These are phyloP conservation scores for Aurifilum marmelostoma DNA, from an alignment of 2,329 filamentous ascomycete genomes.

Conservation along the genomic window DNA sequence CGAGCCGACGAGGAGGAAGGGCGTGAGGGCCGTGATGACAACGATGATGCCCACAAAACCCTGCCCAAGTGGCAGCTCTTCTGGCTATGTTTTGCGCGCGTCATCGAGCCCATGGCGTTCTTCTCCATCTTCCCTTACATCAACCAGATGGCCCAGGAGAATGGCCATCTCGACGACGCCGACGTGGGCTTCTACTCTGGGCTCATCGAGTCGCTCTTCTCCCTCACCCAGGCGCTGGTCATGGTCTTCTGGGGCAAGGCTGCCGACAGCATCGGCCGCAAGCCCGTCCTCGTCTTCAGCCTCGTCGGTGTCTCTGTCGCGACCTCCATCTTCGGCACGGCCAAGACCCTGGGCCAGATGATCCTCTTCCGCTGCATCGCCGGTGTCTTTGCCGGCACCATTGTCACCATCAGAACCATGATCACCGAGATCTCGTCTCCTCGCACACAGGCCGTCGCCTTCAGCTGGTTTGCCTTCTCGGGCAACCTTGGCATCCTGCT, in stretches of 20 bases:
- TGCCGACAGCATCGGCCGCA: conserved; percentile 71
- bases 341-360: conserved; percentile 72
- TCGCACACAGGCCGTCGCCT: conserved; percentile 72
- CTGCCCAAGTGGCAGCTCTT: conserved; percentile 69
- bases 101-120: conserved; percentile 79
- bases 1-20: conserved; percentile 6
- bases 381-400: conserved; percentile 73
- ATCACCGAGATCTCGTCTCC: conserved; percentile 72
- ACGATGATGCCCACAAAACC: conserved; percentile 47
- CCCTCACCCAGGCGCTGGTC: conserved; percentile 73
- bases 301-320: conserved; percentile 65
- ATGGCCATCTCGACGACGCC: conserved; percentile 61
- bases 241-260: conserved; percentile 75
- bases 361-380: conserved; percentile 70
- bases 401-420: conserved; percentile 78
- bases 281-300: conserved; percentile 71
- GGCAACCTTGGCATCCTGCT: conserved; percentile 75
- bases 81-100: conserved; percentile 71
- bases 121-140: conserved; percentile 83
- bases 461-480: conserved; percentile 76
- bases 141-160: conserved; percentile 73
- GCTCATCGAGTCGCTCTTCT: conserved; percentile 75
- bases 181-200: conserved; percentile 82
- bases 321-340: conserved; percentile 69
- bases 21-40: conserved; percentile 9